Evolutionary conservation across 208 protist genomes (phyloP).

Genomic region (Trypanosoma caninum): DNA sequence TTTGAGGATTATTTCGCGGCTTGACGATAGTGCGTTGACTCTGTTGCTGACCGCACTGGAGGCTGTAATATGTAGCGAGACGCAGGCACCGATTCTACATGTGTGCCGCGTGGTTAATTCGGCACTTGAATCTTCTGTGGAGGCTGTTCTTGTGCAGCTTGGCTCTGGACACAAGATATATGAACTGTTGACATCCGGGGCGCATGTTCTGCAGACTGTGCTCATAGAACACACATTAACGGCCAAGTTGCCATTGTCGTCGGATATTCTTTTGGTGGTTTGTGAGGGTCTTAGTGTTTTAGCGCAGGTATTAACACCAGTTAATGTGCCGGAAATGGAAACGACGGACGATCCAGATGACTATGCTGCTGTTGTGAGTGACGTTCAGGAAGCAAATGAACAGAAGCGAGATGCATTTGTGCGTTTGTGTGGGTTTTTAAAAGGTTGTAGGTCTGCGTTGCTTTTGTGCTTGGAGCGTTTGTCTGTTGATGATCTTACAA

Average conservation of each 20-base stretch:
- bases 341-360: constrained; percentile 68
- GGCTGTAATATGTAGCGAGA: constrained; percentile 17
- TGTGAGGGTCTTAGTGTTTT: constrained; percentile 72
- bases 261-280: constrained; percentile 32
- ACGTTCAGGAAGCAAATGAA: constrained; percentile 22
- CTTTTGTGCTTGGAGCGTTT: constrained; percentile 22
- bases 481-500: neutral
- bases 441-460: constrained; percentile 16
- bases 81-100: constrained; percentile 1
- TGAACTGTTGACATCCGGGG: constrained; percentile 35
- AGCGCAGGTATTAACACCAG: constrained; percentile 56
- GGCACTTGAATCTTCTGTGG: constrained; percentile 52
- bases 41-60: constrained; percentile 41
- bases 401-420: constrained; percentile 27
- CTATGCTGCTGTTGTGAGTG: constrained; percentile 33
- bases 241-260: constrained; percentile 1
- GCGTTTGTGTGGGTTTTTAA: constrained; percentile 26
- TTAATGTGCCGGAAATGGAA: constrained; percentile 54
- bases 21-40: constrained; percentile 37
- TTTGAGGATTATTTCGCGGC: constrained; percentile 45
- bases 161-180: constrained; percentile 37
- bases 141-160: constrained; percentile 46
- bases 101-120: constrained; percentile 46
- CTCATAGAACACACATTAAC: constrained; percentile 17
- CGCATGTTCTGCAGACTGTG: constrained; percentile 34